phyloP scores from a whole-genome alignment of 1,284 basidiomycete genomes.

The Rhizopogon parksii region DNA sequence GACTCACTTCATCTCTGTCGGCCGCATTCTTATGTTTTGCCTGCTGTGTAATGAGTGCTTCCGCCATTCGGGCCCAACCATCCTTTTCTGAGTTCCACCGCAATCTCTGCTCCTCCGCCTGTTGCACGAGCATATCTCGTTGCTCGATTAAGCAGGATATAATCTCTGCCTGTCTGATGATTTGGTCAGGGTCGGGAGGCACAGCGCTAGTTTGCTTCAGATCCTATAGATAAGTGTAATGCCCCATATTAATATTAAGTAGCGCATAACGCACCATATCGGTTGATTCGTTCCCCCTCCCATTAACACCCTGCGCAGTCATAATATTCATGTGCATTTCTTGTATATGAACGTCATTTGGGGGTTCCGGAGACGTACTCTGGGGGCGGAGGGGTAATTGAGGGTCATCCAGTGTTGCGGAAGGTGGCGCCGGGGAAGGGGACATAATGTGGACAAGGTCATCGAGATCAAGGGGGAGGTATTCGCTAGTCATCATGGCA shows the following conservation, averaged over 20 bases:
- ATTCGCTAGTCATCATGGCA: slow-evolving; percentile 26
- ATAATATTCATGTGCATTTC: slow-evolving; percentile 19
- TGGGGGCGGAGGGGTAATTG: slow-evolving; percentile 10
- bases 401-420: slow-evolving; percentile 15
- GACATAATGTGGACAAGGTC: slow-evolving; percentile 38
- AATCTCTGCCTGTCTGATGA: slow-evolving; percentile 52
- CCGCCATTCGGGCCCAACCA: slow-evolving; percentile 53
- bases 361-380: slow-evolving; percentile 18
- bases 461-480: slow-evolving; percentile 30
- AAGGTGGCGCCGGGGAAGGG: slow-evolving; percentile 31
- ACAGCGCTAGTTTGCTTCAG: slow-evolving; percentile 39
- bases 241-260: slow-evolving; percentile 7
- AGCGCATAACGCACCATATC: slow-evolving; percentile 43
- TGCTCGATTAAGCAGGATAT: slow-evolving; percentile 51
- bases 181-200: slow-evolving; percentile 39
- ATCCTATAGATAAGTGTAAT: slow-evolving; percentile 33
- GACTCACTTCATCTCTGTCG: slow-evolving; percentile 40
- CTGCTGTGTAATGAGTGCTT: slow-evolving; percentile 50
- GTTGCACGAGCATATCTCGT: slow-evolving; percentile 47
- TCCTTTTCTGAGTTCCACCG: slow-evolving; percentile 56
- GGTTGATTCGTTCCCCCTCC: slow-evolving; percentile 46
- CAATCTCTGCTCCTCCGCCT: slow-evolving; percentile 47
- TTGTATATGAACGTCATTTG: slow-evolving; percentile 20
- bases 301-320: slow-evolving; percentile 12
- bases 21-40: slow-evolving; percentile 29